Evolutionary conservation across 2,329 filamentous ascomycete genomes (phyloP).

Genomic region (Volutella citrinella): DNA sequence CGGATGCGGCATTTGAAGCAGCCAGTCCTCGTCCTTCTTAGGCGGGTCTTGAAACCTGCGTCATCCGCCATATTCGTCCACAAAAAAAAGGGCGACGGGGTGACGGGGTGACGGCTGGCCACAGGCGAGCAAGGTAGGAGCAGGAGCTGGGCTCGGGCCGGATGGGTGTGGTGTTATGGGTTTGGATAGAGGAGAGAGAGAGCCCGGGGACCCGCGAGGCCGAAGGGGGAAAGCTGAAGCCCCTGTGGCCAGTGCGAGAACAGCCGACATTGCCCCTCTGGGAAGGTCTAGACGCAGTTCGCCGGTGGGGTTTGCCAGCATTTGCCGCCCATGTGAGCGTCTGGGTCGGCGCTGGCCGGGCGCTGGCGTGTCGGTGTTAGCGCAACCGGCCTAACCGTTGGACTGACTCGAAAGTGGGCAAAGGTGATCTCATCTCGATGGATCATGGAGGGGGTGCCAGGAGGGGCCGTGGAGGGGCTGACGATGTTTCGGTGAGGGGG

Average conservation of each 20-base stretch:
- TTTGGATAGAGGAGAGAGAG: conserved; percentile 8
- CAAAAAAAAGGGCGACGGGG: conserved; percentile 4
- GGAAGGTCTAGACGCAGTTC: conserved; percentile 14
- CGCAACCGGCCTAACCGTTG: too few relatives aligned
- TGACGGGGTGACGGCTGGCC: neutral
- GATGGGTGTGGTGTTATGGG: conserved; percentile 4
- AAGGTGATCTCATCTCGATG: too few relatives aligned
- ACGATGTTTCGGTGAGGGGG: too few relatives aligned
- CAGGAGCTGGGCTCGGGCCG: too few relatives aligned
- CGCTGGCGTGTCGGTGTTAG: too few relatives aligned
- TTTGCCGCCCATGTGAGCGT: too few relatives aligned
- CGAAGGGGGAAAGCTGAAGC: conserved; percentile 23
- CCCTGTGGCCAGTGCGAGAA: conserved; percentile 5
- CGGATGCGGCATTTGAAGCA: conserved; percentile 48
- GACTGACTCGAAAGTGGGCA: too few relatives aligned
- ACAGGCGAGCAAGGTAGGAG: too few relatives aligned
- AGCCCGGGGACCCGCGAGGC: conserved; percentile 2
- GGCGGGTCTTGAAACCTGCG: conserved; percentile 18
- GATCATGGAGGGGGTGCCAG: too few relatives aligned
- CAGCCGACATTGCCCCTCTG: conserved; percentile 13
- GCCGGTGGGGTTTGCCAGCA: too few relatives aligned
- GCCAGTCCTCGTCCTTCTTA: conserved; percentile 38
- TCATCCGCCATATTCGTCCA: conserved; percentile 12
- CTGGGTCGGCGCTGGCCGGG: too few relatives aligned
- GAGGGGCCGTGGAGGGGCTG: too few relatives aligned